These are phyloP conservation scores for Laguncularia racemosa DNA, from an alignment of 345 rosid genomes.

Conservation along the genomic window DNA sequence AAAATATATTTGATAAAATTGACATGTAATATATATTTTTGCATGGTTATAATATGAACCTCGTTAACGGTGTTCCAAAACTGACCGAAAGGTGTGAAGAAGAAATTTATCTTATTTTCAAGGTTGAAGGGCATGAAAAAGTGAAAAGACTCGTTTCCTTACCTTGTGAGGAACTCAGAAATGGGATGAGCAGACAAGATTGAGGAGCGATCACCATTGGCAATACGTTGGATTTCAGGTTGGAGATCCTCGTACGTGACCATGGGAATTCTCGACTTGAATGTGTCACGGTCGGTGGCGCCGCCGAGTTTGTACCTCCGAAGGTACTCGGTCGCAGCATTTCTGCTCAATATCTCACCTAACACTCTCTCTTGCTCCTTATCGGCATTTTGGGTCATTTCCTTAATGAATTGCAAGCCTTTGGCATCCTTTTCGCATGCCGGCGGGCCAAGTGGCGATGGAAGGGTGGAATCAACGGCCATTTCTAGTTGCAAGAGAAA, in stretches of 20 bases:
- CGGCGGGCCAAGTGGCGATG: conserved; percentile 70
- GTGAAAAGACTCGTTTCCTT: not conserved
- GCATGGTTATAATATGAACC: too few species aligned
- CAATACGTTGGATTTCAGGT: conserved; percentile 89
- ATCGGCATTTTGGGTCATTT: conserved; percentile 63
- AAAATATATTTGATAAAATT: too few species aligned
- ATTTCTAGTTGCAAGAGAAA: conserved; percentile 13
- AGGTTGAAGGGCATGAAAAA: too few species aligned
- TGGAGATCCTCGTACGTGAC: conserved; percentile 79
- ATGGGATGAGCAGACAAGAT: conserved; percentile 80
- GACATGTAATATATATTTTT: not conserved
- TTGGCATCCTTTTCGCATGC: conserved; percentile 71
- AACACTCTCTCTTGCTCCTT: conserved; percentile 52
- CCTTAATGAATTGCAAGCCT: conserved; percentile 68
- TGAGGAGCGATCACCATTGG: conserved; percentile 82
- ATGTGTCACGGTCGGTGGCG: conserved; percentile 56
- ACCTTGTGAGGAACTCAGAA: conserved; percentile 98
- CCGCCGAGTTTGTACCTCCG: conserved; percentile 41
- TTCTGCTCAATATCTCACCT: conserved; percentile 58
- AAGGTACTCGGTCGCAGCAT: conserved; percentile 67
- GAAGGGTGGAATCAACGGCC: conserved; percentile 61
- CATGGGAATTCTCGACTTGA: conserved; percentile 66
- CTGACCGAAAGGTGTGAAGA: too few species aligned
- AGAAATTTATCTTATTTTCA: too few species aligned
- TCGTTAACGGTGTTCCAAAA: too few species aligned